Conservation (phyloP, 2,329 filamentous ascomycete species). For the Verticillium nubilum region DNA sequence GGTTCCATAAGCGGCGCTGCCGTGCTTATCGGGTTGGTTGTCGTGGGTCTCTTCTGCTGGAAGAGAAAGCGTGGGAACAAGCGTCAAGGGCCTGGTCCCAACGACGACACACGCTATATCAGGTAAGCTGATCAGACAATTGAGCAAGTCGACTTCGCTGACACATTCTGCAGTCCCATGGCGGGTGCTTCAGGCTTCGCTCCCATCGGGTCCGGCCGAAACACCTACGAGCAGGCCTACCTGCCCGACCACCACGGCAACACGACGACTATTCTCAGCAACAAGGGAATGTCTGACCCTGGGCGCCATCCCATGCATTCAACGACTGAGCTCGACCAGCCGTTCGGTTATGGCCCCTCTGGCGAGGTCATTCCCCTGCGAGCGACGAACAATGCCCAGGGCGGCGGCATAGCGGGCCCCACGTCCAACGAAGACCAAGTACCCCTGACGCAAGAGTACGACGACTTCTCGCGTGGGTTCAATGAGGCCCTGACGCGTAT, state of each 20-base stretch:
- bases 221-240: constrained; percentile 10
- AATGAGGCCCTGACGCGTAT: constrained; percentile 32
- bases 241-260: constrained; percentile 11
- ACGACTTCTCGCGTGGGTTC: constrained; percentile 39
- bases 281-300: neutral
- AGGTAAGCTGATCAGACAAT: constrained; percentile 23
- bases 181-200: constrained; percentile 22
- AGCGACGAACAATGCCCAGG: constrained; percentile 1
- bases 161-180: constrained; percentile 21
- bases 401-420: constrained; percentile 8
- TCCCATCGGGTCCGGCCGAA: constrained; percentile 9
- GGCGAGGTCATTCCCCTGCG: constrained; percentile 6
- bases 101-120: constrained; percentile 31
- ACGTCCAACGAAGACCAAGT: constrained; percentile 27
- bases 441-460: constrained; percentile 36
- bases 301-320: constrained; percentile 3
- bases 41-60: constrained; percentile 35
- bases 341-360: constrained; percentile 4
- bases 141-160: constrained; percentile 7
- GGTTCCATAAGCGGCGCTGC: constrained; percentile 48
- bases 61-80: constrained; percentile 35
- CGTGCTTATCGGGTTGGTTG: constrained; percentile 32
- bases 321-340: constrained; percentile 7
- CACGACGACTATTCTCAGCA: constrained; percentile 10
- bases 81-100: constrained; percentile 34